Evolutionary conservation across 2,329 filamentous ascomycete genomes (phyloP), one percentile per base, ranked within the genome.

Genomic region (Fusarium newnesense): DNA sequence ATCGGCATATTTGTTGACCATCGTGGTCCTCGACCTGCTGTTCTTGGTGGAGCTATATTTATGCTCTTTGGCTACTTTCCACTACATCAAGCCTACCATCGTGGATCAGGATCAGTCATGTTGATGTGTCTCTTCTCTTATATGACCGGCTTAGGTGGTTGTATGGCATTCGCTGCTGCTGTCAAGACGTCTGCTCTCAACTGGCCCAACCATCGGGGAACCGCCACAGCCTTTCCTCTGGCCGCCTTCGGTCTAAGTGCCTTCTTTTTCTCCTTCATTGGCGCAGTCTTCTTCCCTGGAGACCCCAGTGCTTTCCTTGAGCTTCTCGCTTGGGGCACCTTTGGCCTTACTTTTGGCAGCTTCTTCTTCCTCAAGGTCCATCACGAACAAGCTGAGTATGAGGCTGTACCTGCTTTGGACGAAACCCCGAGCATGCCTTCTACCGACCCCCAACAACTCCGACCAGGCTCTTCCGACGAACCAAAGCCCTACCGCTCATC

Each of bases 231-330:
- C 3, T 96, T 98, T 77, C 96, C 96, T 10, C 84, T 98, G 63
- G 94, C 96, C 64, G 95, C 94, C 7, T 98, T 98, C 79, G 96
- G 96, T 7, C 84, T 99, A 64, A 98, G 95, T 80, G 96, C 96
- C 61, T 96, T 99, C 83, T 97, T 98, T 85, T 99, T 98, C 84
- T 96, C 96, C 1, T 87, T 92, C 5, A 83, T 97, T 39, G 94
- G 94, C 28, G 90, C 90, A 24, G 79, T 97, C 52, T 85, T 94
- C 44, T 95, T 97, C 79, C 93, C 94, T 5, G 94, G 94, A 43
- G 91, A 97, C 77, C 96, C 95, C 2, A 92, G 92, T 62, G 89
- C 89, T 43, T 95, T 98, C 76, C 87, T 99, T 64, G 85, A 96
- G 72, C 85, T 98, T 34, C 86, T 99, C 44, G 91, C 95, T 7